phyloP scores from a whole-genome alignment of 2,329 filamentous ascomycete species.

The Fusarium oxysporum region DNA sequence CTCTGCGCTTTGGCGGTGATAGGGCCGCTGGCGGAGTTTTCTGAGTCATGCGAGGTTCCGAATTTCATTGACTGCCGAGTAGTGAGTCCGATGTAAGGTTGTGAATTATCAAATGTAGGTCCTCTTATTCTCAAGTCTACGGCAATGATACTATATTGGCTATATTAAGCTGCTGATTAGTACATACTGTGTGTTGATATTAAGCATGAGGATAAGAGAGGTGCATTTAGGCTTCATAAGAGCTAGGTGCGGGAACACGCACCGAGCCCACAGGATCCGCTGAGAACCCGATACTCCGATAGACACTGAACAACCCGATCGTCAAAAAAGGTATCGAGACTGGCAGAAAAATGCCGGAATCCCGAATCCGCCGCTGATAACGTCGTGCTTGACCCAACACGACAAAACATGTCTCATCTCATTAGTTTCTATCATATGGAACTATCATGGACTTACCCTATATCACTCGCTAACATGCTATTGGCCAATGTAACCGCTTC shows the following conservation, averaged over 20 bases:
- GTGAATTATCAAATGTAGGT: background rate
- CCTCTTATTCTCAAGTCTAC: background rate
- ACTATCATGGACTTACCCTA: background rate
- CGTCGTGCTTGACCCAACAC: background rate
- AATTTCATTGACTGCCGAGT: constrained; percentile 3
- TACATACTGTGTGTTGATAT: background rate
- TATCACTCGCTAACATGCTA: background rate
- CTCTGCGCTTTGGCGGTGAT: constrained; percentile 16
- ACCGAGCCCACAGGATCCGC: background rate
- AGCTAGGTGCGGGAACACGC: background rate
- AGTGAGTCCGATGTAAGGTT: background rate
- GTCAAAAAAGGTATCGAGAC: background rate
- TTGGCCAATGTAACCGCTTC: background rate
- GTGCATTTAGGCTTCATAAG: background rate
- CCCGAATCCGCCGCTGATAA: background rate
- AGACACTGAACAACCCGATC: background rate
- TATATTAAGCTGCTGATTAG: background rate
- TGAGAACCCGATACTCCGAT: background rate
- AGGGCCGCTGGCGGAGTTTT: constrained; percentile 26
- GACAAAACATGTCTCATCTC: background rate
- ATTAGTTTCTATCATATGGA: background rate
- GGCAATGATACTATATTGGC: background rate
- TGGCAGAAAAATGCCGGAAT: background rate
- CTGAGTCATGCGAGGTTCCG: constrained; percentile 28
- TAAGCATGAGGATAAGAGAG: background rate